Base-by-base conservation (phyloP, 2,329 filamentous ascomycete genomes). In the Alternaria sp. region DNA sequence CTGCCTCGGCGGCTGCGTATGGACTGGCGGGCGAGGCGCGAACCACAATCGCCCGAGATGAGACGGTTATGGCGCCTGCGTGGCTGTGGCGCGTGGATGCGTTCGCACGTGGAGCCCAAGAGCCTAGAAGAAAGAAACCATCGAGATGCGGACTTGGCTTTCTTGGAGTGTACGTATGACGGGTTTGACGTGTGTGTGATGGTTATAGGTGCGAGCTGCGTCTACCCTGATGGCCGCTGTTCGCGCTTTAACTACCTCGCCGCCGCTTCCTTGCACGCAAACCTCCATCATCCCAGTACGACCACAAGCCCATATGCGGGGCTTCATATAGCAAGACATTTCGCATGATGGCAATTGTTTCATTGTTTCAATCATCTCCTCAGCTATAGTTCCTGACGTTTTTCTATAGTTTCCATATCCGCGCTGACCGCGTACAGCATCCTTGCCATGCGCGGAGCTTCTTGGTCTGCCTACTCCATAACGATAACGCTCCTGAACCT, bases 401-500 rank as follows among this genome's bases (percentile, higher is more conserved):
- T 36, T 23, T 23, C 28, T n/a, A 52, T 40, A 11, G 19, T 52
- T 40, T 52, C 49, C 19, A 36, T 17, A 21, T 13, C 30, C 19
- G 49, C 30, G 49, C 30, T 15, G 49, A 23, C 28, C 19, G 49
- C 49, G 49, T 36, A 19, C 47, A 49, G 17, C 23, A 36, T 32
- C 17, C 53, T 9, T 28, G 28, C 26, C 23, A 12, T 19, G 36
- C 12, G n/a, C 12, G 4, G 10, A 4, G 13, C 49, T 19, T 21
- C 50, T 19, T 51, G 6, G 3, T 5, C 13, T 11, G 56, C 76
- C 25, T 52, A 83, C 52, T 78, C 74, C 82, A 86, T 85, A 7
- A 81, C 82, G 51, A 87, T 72, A 3, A 87, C 85, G 15, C 79
- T 77, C 61, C 85, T 80, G 71, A 87, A 87, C 59, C 85, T 78